Conservation (phyloP, 1,284 basidiomycete genomes). For the Calocybe gambosa region DNA sequence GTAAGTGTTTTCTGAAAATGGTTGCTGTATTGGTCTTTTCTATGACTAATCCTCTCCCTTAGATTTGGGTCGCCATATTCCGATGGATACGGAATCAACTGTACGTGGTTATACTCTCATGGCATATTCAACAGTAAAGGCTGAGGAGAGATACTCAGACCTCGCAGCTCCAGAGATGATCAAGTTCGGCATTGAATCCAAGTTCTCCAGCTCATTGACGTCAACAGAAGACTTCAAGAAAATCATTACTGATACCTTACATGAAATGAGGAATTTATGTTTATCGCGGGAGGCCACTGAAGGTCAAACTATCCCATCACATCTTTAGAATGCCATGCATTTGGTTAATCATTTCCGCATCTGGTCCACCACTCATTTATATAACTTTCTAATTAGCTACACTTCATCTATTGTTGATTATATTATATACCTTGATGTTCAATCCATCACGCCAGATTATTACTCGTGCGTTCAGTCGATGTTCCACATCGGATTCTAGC, state of each 20-base stretch:
- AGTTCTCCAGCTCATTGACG: conserved; percentile 54
- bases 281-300: conserved; percentile 18
- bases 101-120: conserved; percentile 39
- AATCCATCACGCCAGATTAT: no score
- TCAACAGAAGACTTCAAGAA: conserved; percentile 62
- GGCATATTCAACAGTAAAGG: conserved; percentile 6
- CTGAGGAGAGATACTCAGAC: conserved; percentile 41
- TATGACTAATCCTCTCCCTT: neutral
- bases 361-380: neutral
- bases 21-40: conserved; percentile 5
- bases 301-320: conserved; percentile 18
- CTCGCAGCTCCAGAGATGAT: conserved; percentile 76
- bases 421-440: no score
- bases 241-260: conserved; percentile 62
- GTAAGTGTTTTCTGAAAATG: conserved; percentile 19
- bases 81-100: conserved; percentile 91
- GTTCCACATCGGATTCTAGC: no score
- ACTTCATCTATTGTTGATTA: no score
- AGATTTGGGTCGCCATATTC: conserved; percentile 76
- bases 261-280: conserved; percentile 55
- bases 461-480: no score
- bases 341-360: no score
- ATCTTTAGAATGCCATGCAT: conserved; percentile 19
- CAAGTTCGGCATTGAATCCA: conserved; percentile 95
- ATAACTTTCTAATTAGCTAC: no score